Evolutionary conservation across 2,329 filamentous ascomycete genomes (phyloP), one percentile per base, ranked within the genome.

Genomic region (Penicillium sp.): DNA sequence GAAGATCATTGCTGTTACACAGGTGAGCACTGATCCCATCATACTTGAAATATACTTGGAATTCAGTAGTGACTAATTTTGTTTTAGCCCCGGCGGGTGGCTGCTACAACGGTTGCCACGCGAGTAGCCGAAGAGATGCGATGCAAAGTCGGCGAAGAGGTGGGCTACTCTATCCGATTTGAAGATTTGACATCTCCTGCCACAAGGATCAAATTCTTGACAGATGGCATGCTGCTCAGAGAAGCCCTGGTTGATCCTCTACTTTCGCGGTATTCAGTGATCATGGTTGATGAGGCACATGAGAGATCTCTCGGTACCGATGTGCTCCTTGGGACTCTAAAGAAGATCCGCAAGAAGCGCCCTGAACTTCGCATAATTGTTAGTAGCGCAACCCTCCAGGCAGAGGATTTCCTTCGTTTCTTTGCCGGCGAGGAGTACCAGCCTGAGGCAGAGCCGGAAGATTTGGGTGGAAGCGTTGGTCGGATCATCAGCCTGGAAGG

Each of bases 221-320:
- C 91, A 0, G 93, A 98, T 71, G 91, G 91, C 0, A 76, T 98
- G 43, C 77, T 98, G 29, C 81, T 98, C 46, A 78, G 91, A 61
- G 93, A 98, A 70, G 93, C 91, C 26, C 77, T 98, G 4, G 87
- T 96, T 3, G 93, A 98, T 68, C 93, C 93, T 12, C 72, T 97
- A 3, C 72, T 98, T 32, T 93, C 87, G 19, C 80, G 88, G 10
- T 98, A 98, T 66, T 94, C 89, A 0, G 85, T 95, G 39, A 88
- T 98, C 60, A 96, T 98, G 88, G 86, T 98, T 7, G 93, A 98
- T 64, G 91, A 97, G 70, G 93, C 91, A 6, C 93, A 98, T 65
- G 91, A 97, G 69, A 79, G 93, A 47, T 95, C 89, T 43, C 79
- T 97, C 52, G 94, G 88, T 66, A 95, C 90, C 0, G 93, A 98